Evolutionary conservation across 768 basidiomycete species (phyloP).

Genomic region (Lactifluus echinatus): DNA sequence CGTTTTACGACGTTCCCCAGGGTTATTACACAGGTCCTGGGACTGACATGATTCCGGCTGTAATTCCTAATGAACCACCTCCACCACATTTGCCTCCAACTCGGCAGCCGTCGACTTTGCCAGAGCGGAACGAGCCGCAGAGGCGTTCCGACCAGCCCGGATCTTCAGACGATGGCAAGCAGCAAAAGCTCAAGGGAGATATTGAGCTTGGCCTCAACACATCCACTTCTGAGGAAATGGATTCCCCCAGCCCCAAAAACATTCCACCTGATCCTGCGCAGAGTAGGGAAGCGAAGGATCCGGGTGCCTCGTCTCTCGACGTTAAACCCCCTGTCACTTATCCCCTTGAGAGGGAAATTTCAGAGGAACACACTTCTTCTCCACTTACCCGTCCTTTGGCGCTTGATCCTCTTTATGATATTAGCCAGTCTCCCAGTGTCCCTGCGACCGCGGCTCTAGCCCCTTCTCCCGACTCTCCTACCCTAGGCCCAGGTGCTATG

Average conservation of each 20-base stretch:
- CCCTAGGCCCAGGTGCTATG: background rate
- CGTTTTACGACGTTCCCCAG: background rate
- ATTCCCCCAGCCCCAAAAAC: background rate
- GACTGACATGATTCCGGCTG: too few relatives aligned
- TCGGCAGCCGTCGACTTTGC: slow-evolving; percentile 30
- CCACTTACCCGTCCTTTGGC: background rate
- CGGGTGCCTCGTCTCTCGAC: slow-evolving; percentile 17
- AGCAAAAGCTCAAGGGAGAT: slow-evolving; percentile 28
- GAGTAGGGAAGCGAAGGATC: slow-evolving; percentile 19
- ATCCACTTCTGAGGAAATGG: background rate
- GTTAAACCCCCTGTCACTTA: background rate
- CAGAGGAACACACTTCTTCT: background rate
- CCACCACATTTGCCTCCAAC: background rate
- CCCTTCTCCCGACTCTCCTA: slow-evolving; percentile 5
- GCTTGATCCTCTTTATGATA: background rate
- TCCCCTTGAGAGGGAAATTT: background rate
- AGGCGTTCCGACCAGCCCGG: slow-evolving; percentile 24
- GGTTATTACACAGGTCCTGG: background rate
- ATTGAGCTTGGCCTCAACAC: slow-evolving; percentile 26
- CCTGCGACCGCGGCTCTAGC: background rate
- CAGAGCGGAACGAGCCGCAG: slow-evolving; percentile 22
- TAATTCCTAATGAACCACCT: background rate
- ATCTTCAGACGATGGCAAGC: slow-evolving; percentile 25
- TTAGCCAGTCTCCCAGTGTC: background rate
- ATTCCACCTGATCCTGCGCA: slow-evolving; percentile 10